Evolutionary conservation across 208 protist species (phyloP).

Genomic region (Trypanosoma brucei): DNA sequence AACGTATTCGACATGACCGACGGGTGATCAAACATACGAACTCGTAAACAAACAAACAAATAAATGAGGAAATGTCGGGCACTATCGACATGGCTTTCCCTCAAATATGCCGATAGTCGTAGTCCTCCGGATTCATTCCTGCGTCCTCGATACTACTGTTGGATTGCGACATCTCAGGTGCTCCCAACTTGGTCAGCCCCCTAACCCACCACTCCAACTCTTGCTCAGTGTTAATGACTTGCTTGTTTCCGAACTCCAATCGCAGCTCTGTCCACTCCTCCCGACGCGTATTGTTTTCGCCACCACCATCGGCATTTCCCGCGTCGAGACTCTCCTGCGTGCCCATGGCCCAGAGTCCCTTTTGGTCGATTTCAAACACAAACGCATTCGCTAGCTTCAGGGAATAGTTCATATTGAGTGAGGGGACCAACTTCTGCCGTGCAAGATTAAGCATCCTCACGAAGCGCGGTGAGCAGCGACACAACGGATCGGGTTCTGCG

Average conservation of each 20-base stretch:
- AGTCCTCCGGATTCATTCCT: constrained; percentile 72
- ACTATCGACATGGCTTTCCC: too few species aligned
- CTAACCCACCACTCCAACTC: constrained; percentile 91
- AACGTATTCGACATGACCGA: too few species aligned
- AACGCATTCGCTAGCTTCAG: constrained; percentile 86
- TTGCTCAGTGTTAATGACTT: constrained; percentile 77
- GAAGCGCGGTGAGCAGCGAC: constrained; percentile 67
- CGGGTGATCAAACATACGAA: too few species aligned
- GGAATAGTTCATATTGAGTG: constrained; percentile 87
- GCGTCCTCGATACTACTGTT: constrained; percentile 81
- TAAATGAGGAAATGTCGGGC: too few species aligned
- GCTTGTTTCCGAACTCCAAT: constrained; percentile 77
- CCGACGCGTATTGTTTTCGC: constrained; percentile 38
- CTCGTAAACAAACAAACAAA: too few species aligned
- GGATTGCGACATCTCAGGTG: constrained; percentile 76
- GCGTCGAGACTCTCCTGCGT: constrained; percentile 69
- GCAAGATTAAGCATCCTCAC: constrained; percentile 81
- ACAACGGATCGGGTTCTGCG: constrained; percentile 62
- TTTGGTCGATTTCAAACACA: constrained; percentile 77
- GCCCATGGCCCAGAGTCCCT: constrained; percentile 81
- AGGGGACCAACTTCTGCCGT: constrained; percentile 79
- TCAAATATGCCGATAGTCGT: constrained; percentile 81
- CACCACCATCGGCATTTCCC: constrained; percentile 5
- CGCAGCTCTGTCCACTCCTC: constrained; percentile 83
- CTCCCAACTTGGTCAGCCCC: constrained; percentile 74